phyloP scores from a whole-genome alignment of 345 rosid genomes.

The Boechera stricta region DNA sequence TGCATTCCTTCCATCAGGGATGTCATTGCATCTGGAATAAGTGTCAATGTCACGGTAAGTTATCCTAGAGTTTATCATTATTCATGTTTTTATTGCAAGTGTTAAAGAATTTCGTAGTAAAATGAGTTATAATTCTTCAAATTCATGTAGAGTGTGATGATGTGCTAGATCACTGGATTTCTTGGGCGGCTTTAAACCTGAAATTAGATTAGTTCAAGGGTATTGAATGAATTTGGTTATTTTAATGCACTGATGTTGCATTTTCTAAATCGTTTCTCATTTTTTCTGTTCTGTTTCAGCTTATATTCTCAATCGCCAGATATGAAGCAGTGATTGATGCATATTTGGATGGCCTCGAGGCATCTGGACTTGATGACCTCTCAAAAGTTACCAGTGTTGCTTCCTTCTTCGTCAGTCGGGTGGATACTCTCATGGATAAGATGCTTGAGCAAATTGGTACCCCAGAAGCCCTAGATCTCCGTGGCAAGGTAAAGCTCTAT shows the following conservation, averaged over 20 bases:
- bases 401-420: constrained; percentile 97
- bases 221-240: background rate
- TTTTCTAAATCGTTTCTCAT: background rate
- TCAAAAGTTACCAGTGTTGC: constrained; percentile 98
- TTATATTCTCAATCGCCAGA: constrained; percentile 88
- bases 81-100: constrained; percentile 9
- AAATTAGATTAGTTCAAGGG: constrained; percentile 5
- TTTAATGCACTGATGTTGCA: background rate
- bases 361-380: constrained; percentile 89
- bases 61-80: background rate
- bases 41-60: constrained; percentile 96
- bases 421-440: constrained; percentile 94
- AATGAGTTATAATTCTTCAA: background rate
- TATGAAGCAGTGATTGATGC: constrained; percentile 98
- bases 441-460: constrained; percentile 93
- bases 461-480: constrained; percentile 91
- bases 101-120: background rate
- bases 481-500: constrained; percentile 76
- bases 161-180: constrained; percentile 17
- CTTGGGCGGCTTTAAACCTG: background rate
- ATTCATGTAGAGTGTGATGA: background rate
- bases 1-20: constrained; percentile 93
- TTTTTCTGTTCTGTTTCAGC: constrained; percentile 55
- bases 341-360: constrained; percentile 98
- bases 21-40: constrained; percentile 83